phyloP scores from a whole-genome alignment of 2,329 filamentous ascomycete species.

The Cryphonectria radicalis region DNA sequence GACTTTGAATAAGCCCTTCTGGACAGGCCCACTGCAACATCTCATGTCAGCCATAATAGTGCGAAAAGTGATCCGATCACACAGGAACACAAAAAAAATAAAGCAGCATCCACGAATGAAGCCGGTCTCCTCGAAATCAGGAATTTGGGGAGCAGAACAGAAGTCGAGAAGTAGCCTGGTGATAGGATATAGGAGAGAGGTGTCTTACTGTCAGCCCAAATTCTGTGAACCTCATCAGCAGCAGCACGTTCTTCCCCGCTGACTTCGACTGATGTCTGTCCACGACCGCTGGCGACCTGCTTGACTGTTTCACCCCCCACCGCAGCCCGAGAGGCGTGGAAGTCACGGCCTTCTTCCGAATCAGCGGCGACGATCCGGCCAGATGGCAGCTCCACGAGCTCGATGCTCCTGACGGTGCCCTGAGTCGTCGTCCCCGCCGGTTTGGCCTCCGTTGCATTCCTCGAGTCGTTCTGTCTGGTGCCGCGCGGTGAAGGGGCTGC shows the following conservation, averaged over 20 bases:
- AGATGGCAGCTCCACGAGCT: slow-evolving; percentile 21
- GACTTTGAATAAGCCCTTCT: slow-evolving; percentile 23
- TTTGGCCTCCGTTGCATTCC: background rate
- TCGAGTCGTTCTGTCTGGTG: background rate
- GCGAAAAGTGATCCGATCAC: too few relatives aligned
- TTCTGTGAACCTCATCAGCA: slow-evolving; percentile 16
- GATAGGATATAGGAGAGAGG: background rate
- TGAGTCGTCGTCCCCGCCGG: background rate
- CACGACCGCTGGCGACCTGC: background rate
- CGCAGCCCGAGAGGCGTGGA: background rate
- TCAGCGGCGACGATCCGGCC: slow-evolving; percentile 21
- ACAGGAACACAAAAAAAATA: background rate
- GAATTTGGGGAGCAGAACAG: background rate
- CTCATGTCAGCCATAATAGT: background rate
- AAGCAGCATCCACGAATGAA: background rate
- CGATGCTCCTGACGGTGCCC: slow-evolving; percentile 2
- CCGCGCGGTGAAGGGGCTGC: background rate
- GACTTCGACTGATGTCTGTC: background rate
- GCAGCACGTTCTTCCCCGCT: background rate
- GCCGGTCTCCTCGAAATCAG: background rate
- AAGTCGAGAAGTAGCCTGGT: background rate
- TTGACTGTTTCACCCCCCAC: background rate
- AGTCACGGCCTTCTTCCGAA: slow-evolving; percentile 21
- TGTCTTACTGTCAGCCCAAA: slow-evolving; percentile 22
- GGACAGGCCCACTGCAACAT: slow-evolving; percentile 16